Percentiles rank a stretch among this genome's conserved stretches.
Evolutionary conservation across 2,329 filamentous ascomycete species (phyloP).

Genomic region (Pseudogymnoascus sp.): DNA sequence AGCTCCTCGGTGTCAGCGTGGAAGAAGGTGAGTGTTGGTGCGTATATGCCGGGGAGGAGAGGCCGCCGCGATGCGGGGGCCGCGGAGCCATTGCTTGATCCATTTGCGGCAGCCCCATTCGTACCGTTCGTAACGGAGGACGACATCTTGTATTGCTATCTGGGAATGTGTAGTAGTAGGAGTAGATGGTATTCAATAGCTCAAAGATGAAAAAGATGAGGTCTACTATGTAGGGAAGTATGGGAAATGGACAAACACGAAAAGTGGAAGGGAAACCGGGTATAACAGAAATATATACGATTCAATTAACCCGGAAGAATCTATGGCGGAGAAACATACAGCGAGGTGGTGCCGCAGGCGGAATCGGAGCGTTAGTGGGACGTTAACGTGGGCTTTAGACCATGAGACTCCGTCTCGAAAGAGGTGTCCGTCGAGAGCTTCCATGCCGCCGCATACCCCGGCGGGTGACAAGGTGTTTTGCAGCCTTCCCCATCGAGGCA

Average conservation of each 20-base stretch:
- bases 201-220: neutral
- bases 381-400: neutral
- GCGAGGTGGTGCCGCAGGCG: neutral
- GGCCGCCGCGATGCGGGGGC: constrained; percentile 37
- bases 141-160: neutral
- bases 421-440: neutral
- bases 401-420: neutral
- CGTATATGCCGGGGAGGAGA: constrained; percentile 76
- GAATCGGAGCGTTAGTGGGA: neutral
- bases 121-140: neutral
- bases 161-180: neutral
- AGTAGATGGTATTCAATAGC: neutral
- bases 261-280: neutral
- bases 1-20: constrained; percentile 75
- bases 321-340: neutral
- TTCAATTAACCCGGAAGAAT: neutral
- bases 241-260: neutral
- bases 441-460: neutral
- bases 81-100: constrained; percentile 27
- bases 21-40: constrained; percentile 88
- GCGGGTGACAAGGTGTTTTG: neutral
- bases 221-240: neutral
- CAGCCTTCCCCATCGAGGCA: neutral
- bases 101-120: constrained; percentile 10
- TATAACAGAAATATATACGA: constrained; percentile 1